Base-by-base conservation (phyloP, 176 grass and related monocot genomes). In the Musa troglodytarum region DNA sequence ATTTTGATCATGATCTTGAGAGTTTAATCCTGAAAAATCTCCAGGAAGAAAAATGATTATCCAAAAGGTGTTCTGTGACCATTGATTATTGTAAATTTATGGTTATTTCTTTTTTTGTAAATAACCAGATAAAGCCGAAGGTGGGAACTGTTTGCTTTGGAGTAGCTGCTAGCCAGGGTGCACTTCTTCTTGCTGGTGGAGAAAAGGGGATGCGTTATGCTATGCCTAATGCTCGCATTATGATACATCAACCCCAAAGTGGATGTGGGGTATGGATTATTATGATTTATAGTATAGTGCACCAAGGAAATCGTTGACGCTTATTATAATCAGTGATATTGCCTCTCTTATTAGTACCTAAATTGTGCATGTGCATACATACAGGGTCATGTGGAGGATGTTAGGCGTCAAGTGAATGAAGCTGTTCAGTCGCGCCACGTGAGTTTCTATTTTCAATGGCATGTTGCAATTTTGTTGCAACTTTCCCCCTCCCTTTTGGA, bases 231-330 rank as follows among this genome's bases (percentile, higher is more conserved):
- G 57, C 90, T 34, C 85, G 95, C 86, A 83, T 99, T 73, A 91
- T 99, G 95, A 91, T 99, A 77, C 95, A 99, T 89, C 95, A 99
- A 82, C 88, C 90, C 77, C 88, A 93, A 86, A 92, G 86, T 75
- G 90, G 88, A 84, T 94, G 83, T 0, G 86, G 87, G 81, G 95
- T 99, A 87, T 63, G 75, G 11, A 75, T 83, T 50, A 71, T 64
- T 65, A 66, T 59, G 74, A 68, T 65, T 11, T 10, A 52, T 14
- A 49, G 23, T 54, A 29, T 73, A 7, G 0, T 43, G 7, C 10
- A 9, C 17, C 1, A 3, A 34, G 21, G 0, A 70, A 9, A 10
- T 52, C 1, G 6, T 22, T 4, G 15, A n/a, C 7, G 8, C 3
- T 0, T 62, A 11, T 49, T n/a, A 22, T 23, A 11, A 24, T 14